Percentiles rank a stretch among this genome's conserved stretches.
Conservation (phyloP, 2,329 filamentous ascomycete species). For the Fusarium heterosporum region DNA sequence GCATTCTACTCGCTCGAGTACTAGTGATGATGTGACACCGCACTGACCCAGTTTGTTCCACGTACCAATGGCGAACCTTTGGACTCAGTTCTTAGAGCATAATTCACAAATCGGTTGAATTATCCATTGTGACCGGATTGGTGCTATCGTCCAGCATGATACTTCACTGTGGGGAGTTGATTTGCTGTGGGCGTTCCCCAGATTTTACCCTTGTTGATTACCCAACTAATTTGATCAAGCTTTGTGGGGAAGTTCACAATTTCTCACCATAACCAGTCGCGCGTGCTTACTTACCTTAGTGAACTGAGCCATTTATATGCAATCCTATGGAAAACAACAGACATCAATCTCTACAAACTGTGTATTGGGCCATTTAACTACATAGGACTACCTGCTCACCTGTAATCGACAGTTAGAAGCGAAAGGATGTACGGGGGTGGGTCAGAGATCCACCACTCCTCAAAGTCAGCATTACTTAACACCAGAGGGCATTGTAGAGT, state of each 20-base stretch:
- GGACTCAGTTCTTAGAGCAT: not conserved
- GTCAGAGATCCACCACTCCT: not conserved
- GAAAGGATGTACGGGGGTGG: not conserved
- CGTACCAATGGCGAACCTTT: no score
- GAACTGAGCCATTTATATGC: not conserved
- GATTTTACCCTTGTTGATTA: conserved; percentile 20
- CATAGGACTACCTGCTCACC: not conserved
- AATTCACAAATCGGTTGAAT: not conserved
- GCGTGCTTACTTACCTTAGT: not conserved
- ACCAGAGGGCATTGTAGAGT: not conserved
- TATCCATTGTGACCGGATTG: not conserved
- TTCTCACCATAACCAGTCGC: not conserved
- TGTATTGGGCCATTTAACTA: no score
- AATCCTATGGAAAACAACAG: no score
- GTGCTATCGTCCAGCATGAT: not conserved
- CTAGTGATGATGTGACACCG: no score
- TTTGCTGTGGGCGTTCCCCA: not conserved
- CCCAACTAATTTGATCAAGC: conserved; percentile 14
- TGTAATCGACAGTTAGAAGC: no score
- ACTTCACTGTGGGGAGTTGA: not conserved
- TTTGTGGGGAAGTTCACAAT: conserved; percentile 22
- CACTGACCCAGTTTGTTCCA: no score
- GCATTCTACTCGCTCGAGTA: no score
- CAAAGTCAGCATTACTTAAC: conserved; percentile 2
- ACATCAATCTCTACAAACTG: no score